phyloP scores from a whole-genome alignment of 2,329 filamentous ascomycete species.

The Ophiostoma quercus region DNA sequence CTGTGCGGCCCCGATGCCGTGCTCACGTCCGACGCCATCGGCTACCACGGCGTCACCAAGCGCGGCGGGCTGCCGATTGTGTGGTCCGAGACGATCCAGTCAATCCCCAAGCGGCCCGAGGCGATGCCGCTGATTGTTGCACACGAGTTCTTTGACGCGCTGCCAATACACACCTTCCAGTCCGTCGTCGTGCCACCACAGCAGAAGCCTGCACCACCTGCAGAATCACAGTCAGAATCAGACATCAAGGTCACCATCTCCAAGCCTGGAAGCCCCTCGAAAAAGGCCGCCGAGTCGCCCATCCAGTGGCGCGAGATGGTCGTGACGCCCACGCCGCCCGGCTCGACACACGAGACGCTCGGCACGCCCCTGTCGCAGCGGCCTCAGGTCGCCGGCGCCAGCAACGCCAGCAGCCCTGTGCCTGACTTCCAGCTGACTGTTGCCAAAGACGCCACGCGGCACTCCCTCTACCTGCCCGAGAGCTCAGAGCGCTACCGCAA shows the following conservation, averaged over 20 bases:
- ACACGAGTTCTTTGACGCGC: constrained; percentile 97
- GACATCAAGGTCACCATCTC: constrained; percentile 31
- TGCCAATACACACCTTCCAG: constrained; percentile 94
- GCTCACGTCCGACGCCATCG: constrained; percentile 65
- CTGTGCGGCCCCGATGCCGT: constrained; percentile 68
- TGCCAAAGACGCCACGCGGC: constrained; percentile 68
- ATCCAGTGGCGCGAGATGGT: constrained; percentile 78
- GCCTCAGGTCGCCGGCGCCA: constrained; percentile 37
- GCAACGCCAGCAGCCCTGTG: constrained; percentile 47
- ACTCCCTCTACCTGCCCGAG: constrained; percentile 79
- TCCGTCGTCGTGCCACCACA: constrained; percentile 48
- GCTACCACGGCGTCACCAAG: constrained; percentile 70
- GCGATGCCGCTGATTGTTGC: constrained; percentile 90
- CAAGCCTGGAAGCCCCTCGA: constrained; percentile 27
- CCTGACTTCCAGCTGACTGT: constrained; percentile 86
- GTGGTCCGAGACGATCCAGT: constrained; percentile 84
- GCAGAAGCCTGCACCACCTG: constrained; percentile 35
- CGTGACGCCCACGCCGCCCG: constrained; percentile 61
- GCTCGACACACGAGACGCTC: constrained; percentile 49
- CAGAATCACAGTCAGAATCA: constrained; percentile 20
- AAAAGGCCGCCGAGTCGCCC: constrained; percentile 27
- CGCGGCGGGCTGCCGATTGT: constrained; percentile 68
- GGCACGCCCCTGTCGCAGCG: constrained; percentile 49
- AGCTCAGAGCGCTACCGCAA: constrained; percentile 72
- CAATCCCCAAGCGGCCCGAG: constrained; percentile 64